Conservation (phyloP, 805 yeast species). For the Kazachstania psychrophila region DNA sequence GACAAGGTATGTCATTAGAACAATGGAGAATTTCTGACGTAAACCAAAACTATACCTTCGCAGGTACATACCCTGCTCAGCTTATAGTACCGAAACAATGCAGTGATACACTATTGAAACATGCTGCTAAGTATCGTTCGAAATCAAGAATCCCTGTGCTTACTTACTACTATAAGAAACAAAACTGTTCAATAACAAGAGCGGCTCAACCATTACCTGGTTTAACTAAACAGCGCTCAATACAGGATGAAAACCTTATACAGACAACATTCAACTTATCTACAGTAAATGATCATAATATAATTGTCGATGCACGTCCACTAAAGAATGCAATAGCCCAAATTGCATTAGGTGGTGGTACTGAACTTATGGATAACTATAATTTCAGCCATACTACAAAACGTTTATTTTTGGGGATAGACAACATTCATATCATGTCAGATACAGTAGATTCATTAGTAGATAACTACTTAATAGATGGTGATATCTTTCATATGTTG, state of each 20-base stretch:
- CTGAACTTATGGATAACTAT: constrained; percentile 86
- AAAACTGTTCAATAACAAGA: constrained; percentile 71
- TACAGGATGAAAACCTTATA: constrained; percentile 83
- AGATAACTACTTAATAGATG: constrained; percentile 49
- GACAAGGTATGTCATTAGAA: constrained; percentile 49
- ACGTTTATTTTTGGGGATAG: constrained; percentile 79
- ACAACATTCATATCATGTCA: constrained; percentile 91
- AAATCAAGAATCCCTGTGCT: constrained; percentile 77
- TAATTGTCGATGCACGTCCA: constrained; percentile 88
- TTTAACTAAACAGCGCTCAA: constrained; percentile 71
- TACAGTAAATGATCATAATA: constrained; percentile 33
- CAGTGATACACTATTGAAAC: constrained; percentile 72
- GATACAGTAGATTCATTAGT: constrained; percentile 63
- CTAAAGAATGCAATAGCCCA: constrained; percentile 93
- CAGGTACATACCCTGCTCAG: constrained; percentile 64
- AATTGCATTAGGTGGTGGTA: constrained; percentile 95
- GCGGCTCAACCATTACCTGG: constrained; percentile 94
- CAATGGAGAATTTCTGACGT: constrained; percentile 66
- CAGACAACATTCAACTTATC: constrained; percentile 63
- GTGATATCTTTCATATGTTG: constrained; percentile 38
- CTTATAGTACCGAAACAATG: constrained; percentile 67
- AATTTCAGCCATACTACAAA: constrained; percentile 42
- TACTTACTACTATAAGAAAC: constrained; percentile 61
- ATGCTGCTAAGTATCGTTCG: constrained; percentile 80
- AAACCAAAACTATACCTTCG: constrained; percentile 56